These are phyloP conservation scores for Trichosporon asahii DNA, from an alignment of 1,284 basidiomycete species.

Conservation along the genomic window DNA sequence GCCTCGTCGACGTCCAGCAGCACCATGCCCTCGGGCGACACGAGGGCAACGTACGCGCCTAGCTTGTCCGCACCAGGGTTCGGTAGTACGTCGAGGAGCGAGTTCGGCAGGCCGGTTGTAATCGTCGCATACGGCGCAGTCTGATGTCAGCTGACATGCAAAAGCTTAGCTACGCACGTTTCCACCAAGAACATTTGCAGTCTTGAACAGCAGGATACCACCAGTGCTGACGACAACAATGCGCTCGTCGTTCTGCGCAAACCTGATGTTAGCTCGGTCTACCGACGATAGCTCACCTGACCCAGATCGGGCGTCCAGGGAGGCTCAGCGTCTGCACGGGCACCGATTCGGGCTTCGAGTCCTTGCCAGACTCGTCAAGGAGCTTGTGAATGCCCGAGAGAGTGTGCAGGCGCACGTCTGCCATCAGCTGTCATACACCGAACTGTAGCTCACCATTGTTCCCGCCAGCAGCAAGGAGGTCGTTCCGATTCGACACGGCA, in stretches of 20 bases:
- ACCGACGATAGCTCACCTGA: slow-evolving; percentile 32
- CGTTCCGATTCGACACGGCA: slow-evolving; percentile 48
- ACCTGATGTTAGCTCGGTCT: slow-evolving; percentile 17
- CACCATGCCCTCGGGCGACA: slow-evolving; percentile 44
- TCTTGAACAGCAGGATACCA: slow-evolving; percentile 34
- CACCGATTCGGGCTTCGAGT: slow-evolving; percentile 27
- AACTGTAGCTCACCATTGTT: slow-evolving; percentile 22
- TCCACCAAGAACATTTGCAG: slow-evolving; percentile 39
- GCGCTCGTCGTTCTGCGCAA: slow-evolving; percentile 43
- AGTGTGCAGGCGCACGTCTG: slow-evolving; percentile 44
- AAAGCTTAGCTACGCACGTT: slow-evolving; percentile 32
- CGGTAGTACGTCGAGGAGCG: slow-evolving; percentile 49
- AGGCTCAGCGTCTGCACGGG: slow-evolving; percentile 33
- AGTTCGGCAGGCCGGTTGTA: slow-evolving; percentile 38
- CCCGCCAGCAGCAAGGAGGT: slow-evolving; percentile 50
- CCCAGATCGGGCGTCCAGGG: slow-evolving; percentile 46
- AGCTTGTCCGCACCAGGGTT: slow-evolving; percentile 51
- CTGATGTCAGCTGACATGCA: slow-evolving; percentile 17
- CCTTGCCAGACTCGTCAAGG: slow-evolving; percentile 35
- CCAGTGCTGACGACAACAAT: slow-evolving; percentile 39
- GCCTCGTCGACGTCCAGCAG: slow-evolving; percentile 42
- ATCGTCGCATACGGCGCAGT: slow-evolving; percentile 41
- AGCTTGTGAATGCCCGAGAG: slow-evolving; percentile 36
- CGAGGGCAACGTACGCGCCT: slow-evolving; percentile 45
- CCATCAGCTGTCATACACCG: neutral